Evolutionary conservation across 2,329 filamentous ascomycete genomes (phyloP).

Genomic region (Volutella citrinella): DNA sequence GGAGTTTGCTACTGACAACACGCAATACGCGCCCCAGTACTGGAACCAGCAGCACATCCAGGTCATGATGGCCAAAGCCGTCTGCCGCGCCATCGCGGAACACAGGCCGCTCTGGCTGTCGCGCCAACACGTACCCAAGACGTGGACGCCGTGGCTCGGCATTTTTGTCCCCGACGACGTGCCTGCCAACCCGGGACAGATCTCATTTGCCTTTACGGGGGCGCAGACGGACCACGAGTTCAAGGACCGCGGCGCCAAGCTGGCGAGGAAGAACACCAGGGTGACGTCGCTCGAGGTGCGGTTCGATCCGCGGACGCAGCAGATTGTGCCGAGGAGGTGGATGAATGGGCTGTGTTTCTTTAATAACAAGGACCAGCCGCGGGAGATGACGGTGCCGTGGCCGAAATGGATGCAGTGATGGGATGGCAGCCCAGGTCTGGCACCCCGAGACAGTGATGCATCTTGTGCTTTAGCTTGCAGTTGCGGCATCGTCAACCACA

Average conservation of each 20-base stretch:
- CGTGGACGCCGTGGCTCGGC: background rate
- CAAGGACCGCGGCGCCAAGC: slow-evolving; percentile 1
- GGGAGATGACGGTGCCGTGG: background rate
- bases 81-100: background rate
- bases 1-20: background rate
- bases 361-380: slow-evolving; percentile 1
- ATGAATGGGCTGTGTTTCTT: slow-evolving; percentile 1
- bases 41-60: slow-evolving; percentile 1
- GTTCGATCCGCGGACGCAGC: background rate
- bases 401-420: slow-evolving; percentile 1
- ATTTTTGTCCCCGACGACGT: background rate
- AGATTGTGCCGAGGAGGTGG: slow-evolving; percentile 1
- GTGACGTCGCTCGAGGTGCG: background rate
- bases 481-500: too few relatives aligned
- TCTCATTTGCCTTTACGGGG: background rate
- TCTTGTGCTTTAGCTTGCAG: too few relatives aligned
- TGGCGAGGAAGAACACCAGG: slow-evolving; percentile 2
- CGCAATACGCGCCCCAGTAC: background rate
- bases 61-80: background rate
- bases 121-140: background rate
- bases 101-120: slow-evolving; percentile 1
- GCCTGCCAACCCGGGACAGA: background rate
- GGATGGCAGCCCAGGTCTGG: too few relatives aligned
- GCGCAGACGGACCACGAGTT: slow-evolving; percentile 1
- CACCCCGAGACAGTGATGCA: too few relatives aligned